phyloP scores from a whole-genome alignment of 2,329 filamentous ascomycete genomes.

The Fusarium kyushuense region DNA sequence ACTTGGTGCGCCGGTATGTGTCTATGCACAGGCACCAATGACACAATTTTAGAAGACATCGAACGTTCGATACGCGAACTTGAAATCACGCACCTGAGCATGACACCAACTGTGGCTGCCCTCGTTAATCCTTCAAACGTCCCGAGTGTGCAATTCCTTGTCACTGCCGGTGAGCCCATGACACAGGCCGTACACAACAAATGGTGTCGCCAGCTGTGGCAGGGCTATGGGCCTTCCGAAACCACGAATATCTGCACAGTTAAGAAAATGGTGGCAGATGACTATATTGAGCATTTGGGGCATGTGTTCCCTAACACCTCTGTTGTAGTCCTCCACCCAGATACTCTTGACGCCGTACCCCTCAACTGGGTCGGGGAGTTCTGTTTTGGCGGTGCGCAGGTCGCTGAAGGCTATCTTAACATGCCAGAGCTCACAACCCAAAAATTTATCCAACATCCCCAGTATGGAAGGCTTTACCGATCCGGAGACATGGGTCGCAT shows the following conservation, averaged over 20 bases:
- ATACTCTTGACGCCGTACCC: constrained; percentile 67
- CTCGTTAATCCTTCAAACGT: constrained; percentile 77
- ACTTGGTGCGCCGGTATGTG: constrained; percentile 83
- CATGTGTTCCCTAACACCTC: constrained; percentile 81
- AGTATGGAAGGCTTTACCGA: constrained; percentile 80
- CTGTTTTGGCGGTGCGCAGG: constrained; percentile 87
- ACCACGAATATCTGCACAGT: constrained; percentile 90
- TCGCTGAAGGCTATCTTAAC: constrained; percentile 80
- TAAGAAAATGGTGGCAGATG: constrained; percentile 67
- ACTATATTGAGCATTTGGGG: constrained; percentile 82
- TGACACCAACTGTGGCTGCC: constrained; percentile 87
- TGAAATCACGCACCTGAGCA: constrained; percentile 80
- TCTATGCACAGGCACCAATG: constrained; percentile 80
- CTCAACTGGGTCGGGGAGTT: constrained; percentile 82
- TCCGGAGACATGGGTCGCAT: constrained; percentile 86
- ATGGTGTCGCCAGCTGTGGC: constrained; percentile 79
- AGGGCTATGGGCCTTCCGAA: constrained; percentile 87
- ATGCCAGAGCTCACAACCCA: constrained; percentile 69
- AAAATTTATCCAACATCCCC: constrained; percentile 77
- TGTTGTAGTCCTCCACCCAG: constrained; percentile 69
- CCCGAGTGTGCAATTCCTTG: constrained; percentile 78
- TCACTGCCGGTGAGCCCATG: constrained; percentile 85
- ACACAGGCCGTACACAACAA: constrained; percentile 75
- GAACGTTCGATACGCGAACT: constrained; percentile 74
- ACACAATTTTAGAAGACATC: constrained; percentile 78